Conservation (phyloP, 176 grass and related monocot species). For the Stipa capillata region DNA sequence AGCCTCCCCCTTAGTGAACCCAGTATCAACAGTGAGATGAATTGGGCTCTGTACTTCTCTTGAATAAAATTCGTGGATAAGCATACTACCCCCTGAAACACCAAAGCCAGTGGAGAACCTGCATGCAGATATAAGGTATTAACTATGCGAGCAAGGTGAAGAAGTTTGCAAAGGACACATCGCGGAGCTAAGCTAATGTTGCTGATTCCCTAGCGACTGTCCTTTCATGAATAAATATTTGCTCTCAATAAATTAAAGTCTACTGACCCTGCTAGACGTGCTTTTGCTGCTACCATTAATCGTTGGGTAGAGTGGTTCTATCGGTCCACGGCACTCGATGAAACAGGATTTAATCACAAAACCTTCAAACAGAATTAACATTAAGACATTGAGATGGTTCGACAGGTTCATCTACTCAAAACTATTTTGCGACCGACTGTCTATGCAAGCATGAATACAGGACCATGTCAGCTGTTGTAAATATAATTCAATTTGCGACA, state of each 20-base stretch:
- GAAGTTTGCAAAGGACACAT: neutral
- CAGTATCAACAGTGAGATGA: too few relatives aligned
- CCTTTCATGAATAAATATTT: neutral
- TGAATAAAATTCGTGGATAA: constrained; percentile 87
- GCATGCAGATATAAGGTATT: neutral
- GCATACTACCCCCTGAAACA: constrained; percentile 62
- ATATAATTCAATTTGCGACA: neutral
- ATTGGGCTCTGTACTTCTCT: constrained; percentile 62
- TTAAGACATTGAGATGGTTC: neutral
- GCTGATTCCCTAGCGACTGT: neutral
- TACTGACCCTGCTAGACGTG: neutral
- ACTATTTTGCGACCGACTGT: neutral
- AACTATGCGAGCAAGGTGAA: neutral
- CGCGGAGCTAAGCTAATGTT: neutral
- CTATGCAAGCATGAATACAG: neutral
- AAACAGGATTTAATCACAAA: neutral
- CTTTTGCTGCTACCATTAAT: neutral
- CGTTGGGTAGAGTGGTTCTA: neutral
- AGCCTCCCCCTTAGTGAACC: too few relatives aligned
- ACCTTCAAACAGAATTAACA: neutral
- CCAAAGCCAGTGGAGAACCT: constrained; percentile 92
- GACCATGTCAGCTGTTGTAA: neutral
- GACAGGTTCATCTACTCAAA: neutral
- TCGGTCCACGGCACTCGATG: neutral
- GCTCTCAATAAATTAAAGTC: neutral